A percentile compares a stretch with the other conserved stretches of the same genome.
phyloP scores from a whole-genome alignment of 2,329 filamentous ascomycete genomes.

The Venturia asperata region DNA sequence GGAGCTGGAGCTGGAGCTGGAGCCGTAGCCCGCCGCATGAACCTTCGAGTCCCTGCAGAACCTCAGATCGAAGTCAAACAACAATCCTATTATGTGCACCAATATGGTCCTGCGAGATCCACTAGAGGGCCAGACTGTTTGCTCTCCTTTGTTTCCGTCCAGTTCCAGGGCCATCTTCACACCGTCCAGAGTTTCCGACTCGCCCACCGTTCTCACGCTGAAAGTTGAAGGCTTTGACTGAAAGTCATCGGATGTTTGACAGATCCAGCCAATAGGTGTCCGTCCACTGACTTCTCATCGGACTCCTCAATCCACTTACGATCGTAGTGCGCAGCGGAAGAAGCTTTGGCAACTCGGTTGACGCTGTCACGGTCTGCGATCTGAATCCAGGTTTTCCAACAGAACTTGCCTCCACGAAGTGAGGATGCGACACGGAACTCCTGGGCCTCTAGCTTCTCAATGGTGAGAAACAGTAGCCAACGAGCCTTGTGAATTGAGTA shows the following conservation, averaged over 20 bases:
- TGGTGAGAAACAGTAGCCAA: not conserved
- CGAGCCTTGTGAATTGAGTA: not conserved
- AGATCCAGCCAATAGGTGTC: slow-evolving; percentile 13
- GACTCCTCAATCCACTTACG: not conserved
- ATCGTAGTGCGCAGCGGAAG: not conserved
- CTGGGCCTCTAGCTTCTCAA: not conserved
- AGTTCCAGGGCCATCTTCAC: not conserved
- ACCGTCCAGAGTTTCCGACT: not conserved
- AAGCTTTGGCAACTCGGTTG: not conserved
- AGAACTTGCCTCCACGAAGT: not conserved
- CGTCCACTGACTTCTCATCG: not conserved
- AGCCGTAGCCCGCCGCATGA: not conserved
- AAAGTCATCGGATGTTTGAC: not conserved
- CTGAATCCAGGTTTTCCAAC: not conserved
- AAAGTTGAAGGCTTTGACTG: not conserved
- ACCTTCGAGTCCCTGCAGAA: not conserved
- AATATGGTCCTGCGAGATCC: not conserved
- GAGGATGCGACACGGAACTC: not conserved
- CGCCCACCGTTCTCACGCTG: not conserved
- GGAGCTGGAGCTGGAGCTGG: not conserved
- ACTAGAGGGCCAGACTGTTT: not conserved
- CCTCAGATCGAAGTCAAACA: not conserved
- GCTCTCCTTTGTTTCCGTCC: not conserved
- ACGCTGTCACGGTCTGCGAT: slow-evolving; percentile 2
- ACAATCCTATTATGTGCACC: not conserved